Base-by-base conservation (phyloP, 441 rosid genomes). In the Croton setiger region DNA sequence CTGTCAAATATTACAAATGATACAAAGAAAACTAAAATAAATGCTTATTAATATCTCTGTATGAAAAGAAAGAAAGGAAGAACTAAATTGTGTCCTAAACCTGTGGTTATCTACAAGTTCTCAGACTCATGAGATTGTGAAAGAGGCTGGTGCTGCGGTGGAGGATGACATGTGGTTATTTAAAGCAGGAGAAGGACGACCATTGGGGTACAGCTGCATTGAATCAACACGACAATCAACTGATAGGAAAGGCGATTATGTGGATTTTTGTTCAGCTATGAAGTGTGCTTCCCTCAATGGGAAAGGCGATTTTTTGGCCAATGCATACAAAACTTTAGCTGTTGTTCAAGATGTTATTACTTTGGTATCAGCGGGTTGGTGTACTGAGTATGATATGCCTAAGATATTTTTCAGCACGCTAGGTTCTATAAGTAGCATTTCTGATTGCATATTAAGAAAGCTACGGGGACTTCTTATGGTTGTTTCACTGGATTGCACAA, bases 361-460 rank as follows among this genome's bases (percentile, higher is more conserved):
- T 31, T 60, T 86, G 60, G 70, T 87, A 61, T 65, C 71, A 61
- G 79, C 84, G 41, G 81, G 80, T 75, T 82, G 66, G 64, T 77
- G 78, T 64, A 75, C 73, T 70, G 82, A 76, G 51, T 68, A 71
- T 79, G 81, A 82, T 68, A 57, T 44, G 52, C 79, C 82, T 62
- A 80, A 78, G 67, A 54, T 85, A 36, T 89, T 88, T 74, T 94
- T 85, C 82, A 94, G 94, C 86, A 73, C 89, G 63, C 80, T 94
- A 76, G 75, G 68, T 66, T 83, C 92, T 68, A 72, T 92, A 57
- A 77, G 83, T 77, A 85, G 90, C 58, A 60, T 90, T 55, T 60
- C 79, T 75, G 99, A 94, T 85, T 82, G 92, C 80, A 66, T 94
- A 58, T 75, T 85, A 18, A 85, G 96, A 76, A 94, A 86, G 81